Conservation (phyloP, 129 eudicot genomes). For the Pulicaria dysenterica region DNA sequence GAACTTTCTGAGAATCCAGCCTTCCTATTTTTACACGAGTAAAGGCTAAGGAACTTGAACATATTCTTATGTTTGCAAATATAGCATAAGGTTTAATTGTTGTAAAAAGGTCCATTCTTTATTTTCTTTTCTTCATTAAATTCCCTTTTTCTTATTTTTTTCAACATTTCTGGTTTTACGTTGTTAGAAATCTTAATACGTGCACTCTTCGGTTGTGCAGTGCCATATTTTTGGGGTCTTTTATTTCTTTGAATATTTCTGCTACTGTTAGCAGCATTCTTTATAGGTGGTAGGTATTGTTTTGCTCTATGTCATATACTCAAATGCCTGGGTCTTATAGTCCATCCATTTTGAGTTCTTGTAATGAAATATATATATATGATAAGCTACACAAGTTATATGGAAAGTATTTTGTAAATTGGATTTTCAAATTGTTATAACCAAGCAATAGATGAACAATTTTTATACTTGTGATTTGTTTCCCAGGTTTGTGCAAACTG, state of each 20-base stretch:
- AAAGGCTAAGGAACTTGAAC: slow-evolving; percentile 35
- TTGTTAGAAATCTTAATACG: slow-evolving; percentile 20
- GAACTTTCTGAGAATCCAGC: slow-evolving; percentile 79
- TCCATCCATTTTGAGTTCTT: slow-evolving; percentile 21
- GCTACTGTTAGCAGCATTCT: slow-evolving; percentile 43
- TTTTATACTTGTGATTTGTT: background rate
- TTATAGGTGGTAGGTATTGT: slow-evolving; percentile 37
- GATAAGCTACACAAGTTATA: slow-evolving; percentile 25
- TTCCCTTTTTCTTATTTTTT: slow-evolving; percentile 2
- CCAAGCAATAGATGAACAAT: background rate
- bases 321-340: slow-evolving; percentile 24
- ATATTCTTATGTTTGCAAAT: slow-evolving; percentile 41
- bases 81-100: slow-evolving; percentile 41
- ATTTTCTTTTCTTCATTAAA: slow-evolving; percentile 22
- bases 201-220: slow-evolving; percentile 17
- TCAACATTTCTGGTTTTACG: background rate
- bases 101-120: slow-evolving; percentile 48
- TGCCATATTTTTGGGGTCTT: slow-evolving; percentile 38
- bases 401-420: slow-evolving; percentile 1
- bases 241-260: slow-evolving; percentile 16
- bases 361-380: slow-evolving; percentile 29
- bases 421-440: slow-evolving; percentile 2
- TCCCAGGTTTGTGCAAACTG: no score
- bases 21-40: slow-evolving; percentile 83
- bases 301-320: slow-evolving; percentile 18